Percentiles rank a stretch among this genome's conserved stretches.
phyloP scores from a whole-genome alignment of 2,329 filamentous ascomycete species.

The Davidsoniella australis region DNA sequence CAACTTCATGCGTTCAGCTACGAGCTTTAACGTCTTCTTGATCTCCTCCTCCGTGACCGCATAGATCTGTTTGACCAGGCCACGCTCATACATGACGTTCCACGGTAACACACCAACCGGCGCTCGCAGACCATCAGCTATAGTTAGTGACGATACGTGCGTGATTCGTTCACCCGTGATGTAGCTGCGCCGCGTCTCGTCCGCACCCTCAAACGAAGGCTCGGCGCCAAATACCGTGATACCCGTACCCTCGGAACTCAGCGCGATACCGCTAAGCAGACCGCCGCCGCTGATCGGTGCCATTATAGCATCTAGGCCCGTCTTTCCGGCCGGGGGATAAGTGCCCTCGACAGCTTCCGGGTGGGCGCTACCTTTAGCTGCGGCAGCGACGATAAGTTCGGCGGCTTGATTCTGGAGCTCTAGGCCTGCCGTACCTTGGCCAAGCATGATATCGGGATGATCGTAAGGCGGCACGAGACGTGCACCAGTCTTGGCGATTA shows the following conservation, averaged over 20 bases:
- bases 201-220: slow-evolving; percentile 64
- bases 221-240: slow-evolving; percentile 76
- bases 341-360: slow-evolving; percentile 8
- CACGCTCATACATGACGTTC: slow-evolving; percentile 53
- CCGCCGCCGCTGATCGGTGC: slow-evolving; percentile 79
- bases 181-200: slow-evolving; percentile 63
- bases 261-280: slow-evolving; percentile 67
- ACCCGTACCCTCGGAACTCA: slow-evolving; percentile 53
- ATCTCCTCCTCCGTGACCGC: slow-evolving; percentile 73
- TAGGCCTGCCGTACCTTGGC: slow-evolving; percentile 77
- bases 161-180: slow-evolving; percentile 45
- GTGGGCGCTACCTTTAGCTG: slow-evolving; percentile 12
- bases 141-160: slow-evolving; percentile 56
- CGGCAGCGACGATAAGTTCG: slow-evolving; percentile 27
- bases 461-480: slow-evolving; percentile 80
- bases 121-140: slow-evolving; percentile 78
- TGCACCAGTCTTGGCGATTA: slow-evolving; percentile 56
- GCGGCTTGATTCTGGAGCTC: slow-evolving; percentile 64
- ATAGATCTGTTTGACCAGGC: slow-evolving; percentile 54
- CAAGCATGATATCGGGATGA: slow-evolving; percentile 78
- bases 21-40: slow-evolving; percentile 53
- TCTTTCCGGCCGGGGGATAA: background rate
- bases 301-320: slow-evolving; percentile 50
- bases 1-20: slow-evolving; percentile 77
- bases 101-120: slow-evolving; percentile 64